Evolutionary conservation across 805 yeast genomes (phyloP), one percentile per base, ranked within the genome.

Genomic region (Wickerhamiella azymoides): DNA sequence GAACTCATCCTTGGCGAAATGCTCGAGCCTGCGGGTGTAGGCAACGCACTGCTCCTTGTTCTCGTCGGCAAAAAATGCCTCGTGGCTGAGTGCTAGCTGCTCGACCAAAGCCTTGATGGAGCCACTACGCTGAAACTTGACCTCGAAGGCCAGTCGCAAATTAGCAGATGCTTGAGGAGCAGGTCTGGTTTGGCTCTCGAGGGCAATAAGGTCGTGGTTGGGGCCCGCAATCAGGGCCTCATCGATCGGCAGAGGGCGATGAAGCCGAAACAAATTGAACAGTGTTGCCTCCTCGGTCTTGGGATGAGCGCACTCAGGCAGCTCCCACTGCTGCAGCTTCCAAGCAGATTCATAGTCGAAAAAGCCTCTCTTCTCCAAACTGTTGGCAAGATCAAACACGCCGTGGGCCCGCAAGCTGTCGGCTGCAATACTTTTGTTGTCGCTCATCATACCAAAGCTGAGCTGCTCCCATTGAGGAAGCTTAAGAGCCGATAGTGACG

Each of bases 291-390:
- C 67, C 35, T 68, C 72, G 1, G 65, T 59, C 0, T 45, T 43
- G 0, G 71, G 57, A 0, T 48, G 51, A 2, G 55, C 57, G 1
- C 78, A 68, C 0, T 57, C 50, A 0, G 93, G 84, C 1, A 82
- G 49, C 45, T 80, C 80, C 96, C 96, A 88, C 42, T 74, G 73
- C 37, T 71, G 73, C 36, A 88, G 61, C 55, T 81, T 81, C 85
- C 95, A 80, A 1, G 78, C 73, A 75, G 39, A 11, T 5, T 47
- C 40, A 10, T 48, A 49, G 28, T 52, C 52, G 38, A 47, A 48
- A 14, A 41, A 38, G 19, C 45, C 26, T 4, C 27, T 13, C 26
- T 25, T 44, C 13, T 35, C 10, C 5, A 43, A 9, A 10, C 26
- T 26, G 10, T 40, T 36, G 1, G 55, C 54, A 14, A 51, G 18